Percentiles rank a stretch among this genome's conserved stretches.
Conservation (phyloP, 805 yeast species). For the Torulaspora indica region DNA sequence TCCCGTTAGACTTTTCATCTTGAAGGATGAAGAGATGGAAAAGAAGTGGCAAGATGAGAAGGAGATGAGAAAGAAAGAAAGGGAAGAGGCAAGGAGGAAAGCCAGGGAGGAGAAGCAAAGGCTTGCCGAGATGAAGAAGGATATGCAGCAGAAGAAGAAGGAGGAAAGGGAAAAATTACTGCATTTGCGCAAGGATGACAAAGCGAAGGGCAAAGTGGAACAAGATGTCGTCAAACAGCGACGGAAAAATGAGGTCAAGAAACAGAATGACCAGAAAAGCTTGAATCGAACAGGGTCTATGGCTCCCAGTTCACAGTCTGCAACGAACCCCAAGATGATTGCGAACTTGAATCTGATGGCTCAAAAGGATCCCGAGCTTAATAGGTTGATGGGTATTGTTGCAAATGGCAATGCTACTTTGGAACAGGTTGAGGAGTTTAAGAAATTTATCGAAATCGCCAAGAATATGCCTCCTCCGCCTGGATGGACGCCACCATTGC, state of each 20-base stretch:
- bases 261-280: conserved; percentile 18
- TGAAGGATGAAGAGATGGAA: conserved; percentile 72
- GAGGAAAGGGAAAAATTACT: conserved; percentile 24
- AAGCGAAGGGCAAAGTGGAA: conserved; percentile 24
- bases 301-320: conserved; percentile 32
- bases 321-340: conserved; percentile 75
- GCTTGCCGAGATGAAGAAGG: conserved; percentile 28
- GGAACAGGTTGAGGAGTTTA: conserved; percentile 71
- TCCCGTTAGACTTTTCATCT: conserved; percentile 71
- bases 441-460: conserved; percentile 74
- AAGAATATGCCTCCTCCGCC: conserved; percentile 61
- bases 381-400: conserved; percentile 72
- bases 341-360: conserved; percentile 82
- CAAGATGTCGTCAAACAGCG: conserved; percentile 18
- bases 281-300: conserved; percentile 8
- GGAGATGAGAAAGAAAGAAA: conserved; percentile 35
- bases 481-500: conserved; percentile 30
- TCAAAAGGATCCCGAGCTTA: conserved; percentile 59
- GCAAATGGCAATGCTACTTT: conserved; percentile 76
- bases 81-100: conserved; percentile 36
- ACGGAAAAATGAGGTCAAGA: conserved; percentile 23
- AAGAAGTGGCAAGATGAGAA: conserved; percentile 42
- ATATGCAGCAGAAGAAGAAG: conserved; percentile 24
- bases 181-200: conserved; percentile 20
- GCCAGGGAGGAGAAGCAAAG: conserved; percentile 34